Evolutionary conservation across 2,329 filamentous ascomycete species (phyloP), one percentile per base, ranked within the genome.

Genomic region (Pyrenochaeta sp.): DNA sequence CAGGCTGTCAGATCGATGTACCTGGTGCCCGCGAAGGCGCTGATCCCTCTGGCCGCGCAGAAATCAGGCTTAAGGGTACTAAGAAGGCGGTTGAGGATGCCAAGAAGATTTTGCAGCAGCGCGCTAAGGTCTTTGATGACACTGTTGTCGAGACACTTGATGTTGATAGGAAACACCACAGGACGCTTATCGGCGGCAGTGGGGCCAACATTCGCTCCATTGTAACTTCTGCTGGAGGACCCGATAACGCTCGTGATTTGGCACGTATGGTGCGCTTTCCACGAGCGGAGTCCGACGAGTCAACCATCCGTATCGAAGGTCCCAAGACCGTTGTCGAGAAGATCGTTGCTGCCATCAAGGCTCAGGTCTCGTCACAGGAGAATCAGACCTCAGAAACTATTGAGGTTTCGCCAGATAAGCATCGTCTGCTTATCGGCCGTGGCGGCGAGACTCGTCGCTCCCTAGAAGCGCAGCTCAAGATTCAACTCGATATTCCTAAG

Each of bases 191-290:
- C 76, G 95, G 95, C 58, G 82, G 88, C 62, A 90, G 90, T 73
- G 95, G 93, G 67, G 83, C 91, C 39, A 95, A 89, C 70, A 88
- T 99, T 53, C 90, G 90, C 57, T 88, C 91, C 57, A 92, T 99
- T 56, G 90, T 99, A 49, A 82, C 90, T 48, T 86, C 90, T 67
- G 93, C 95, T 41, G 96, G 95, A 58, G 96, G 95, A 9, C 92
- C 93, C 32, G 90, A 92, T 64, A 93, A 97, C 71, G 86, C 89
- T 58, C 88, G 90, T 35, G 89, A 90, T 58, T 86, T 95, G 66
- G 91, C 92, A 45, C 90, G 94, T 59, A 92, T 94, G 67, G 92
- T 99, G 55, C 92, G 94, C 75, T 98, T 99, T 82, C 95, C 95
- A 51, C 92, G 93, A 74, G 88, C 91, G 61, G 93, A 96, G 52